These are phyloP conservation scores for Chlorella sp. DNA, from an alignment of 139 green algal species.

Conservation along the genomic window DNA sequence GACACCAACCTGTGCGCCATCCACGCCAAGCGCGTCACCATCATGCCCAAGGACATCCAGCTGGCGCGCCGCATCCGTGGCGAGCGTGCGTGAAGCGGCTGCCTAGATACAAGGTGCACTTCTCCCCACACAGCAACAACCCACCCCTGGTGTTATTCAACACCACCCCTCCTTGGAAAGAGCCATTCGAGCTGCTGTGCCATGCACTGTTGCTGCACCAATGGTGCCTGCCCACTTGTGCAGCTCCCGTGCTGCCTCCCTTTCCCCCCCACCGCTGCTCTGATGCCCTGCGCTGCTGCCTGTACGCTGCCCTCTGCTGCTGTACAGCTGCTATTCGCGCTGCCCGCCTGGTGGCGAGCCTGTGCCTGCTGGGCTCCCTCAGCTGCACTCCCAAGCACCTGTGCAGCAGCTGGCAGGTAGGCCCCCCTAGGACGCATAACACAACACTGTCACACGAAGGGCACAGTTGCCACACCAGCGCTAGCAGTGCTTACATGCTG, in stretches of 20 bases:
- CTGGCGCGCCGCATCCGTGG: slow-evolving; percentile 93
- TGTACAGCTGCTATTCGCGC: no score
- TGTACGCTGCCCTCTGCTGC: no score
- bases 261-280: no score
- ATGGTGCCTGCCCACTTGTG: not conserved
- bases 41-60: slow-evolving; percentile 99
- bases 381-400: no score
- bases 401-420: no score
- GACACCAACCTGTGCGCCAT: slow-evolving; percentile 78
- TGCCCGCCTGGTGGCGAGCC: no score
- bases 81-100: slow-evolving; percentile 65
- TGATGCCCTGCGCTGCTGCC: not conserved
- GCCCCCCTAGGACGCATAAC: no score
- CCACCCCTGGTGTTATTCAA: slow-evolving; percentile 44
- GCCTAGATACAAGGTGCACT: not conserved
- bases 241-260: not conserved
- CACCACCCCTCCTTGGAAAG: slow-evolving; percentile 25
- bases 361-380: no score
- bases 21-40: slow-evolving; percentile 95
- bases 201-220: not conserved
- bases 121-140: not conserved
- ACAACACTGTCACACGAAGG: no score
- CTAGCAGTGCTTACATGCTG: no score
- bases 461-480: no score
- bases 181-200: not conserved